Evolutionary conservation across 805 yeast species (phyloP), one percentile per base, ranked within the genome.

Genomic region (Starmerella gropengiesseri): DNA sequence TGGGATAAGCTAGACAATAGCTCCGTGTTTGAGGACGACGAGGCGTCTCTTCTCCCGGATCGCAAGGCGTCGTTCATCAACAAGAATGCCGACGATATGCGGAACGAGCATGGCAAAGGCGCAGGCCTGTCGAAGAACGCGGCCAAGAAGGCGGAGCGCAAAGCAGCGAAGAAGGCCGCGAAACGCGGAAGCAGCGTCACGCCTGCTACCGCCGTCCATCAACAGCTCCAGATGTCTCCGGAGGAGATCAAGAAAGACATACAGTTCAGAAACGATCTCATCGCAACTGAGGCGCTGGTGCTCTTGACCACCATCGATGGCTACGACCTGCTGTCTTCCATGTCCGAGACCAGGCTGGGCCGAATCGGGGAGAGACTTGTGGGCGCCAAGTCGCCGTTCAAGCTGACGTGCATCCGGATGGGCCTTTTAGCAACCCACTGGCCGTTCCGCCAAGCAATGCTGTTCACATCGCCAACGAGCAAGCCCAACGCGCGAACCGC

Each of bases 391-490:
- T 61, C 68, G 1, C 50, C 43, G 3, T 51, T 53, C 43, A 60
- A 61, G 49, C 49, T 64, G 9, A 46, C 65, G 13, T 59, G 64
- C 29, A 59, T 67, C n/a, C 57, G 66, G 16, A 52, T 67, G 55
- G 70, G 70, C 1, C 55, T 67, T 17, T 43, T 67, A 21, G 70
- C 66, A 1, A 65, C 66, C 39, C 71, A 67, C 49, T 67, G 70
- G 71, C 71, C 71, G 11, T 67, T 67, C 50, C 55, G 67, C 8
- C 61, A 67, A 45, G 52, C 68, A 6, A 61, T 63, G 21, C 62
- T 65, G 46, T 67, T 60, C 46, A 60, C 66, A 17, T 50, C 65
- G n/a, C 58, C 62, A 12, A 59, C 68, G 5, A 59, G 55, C 41
- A 59, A 61, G 43, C 69, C 70, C 3, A 62, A 65, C 13, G 68